Evolutionary conservation across 768 basidiomycete species (phyloP), one percentile per base, ranked within the genome.

Genomic region (Suillus spraguei): DNA sequence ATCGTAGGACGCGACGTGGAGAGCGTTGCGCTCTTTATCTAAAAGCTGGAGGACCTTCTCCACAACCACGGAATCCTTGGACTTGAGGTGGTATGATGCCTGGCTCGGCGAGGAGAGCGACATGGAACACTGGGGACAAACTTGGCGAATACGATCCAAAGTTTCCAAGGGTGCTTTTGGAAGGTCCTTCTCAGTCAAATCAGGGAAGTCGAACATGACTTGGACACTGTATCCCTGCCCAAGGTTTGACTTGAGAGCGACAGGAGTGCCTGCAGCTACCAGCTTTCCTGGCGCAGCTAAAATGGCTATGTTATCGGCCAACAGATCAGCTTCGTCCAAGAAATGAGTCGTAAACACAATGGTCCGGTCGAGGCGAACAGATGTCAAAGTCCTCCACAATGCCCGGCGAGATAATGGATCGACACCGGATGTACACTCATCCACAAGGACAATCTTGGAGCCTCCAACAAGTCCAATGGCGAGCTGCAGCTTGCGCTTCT

Each of bases 331-430:
- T 72, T 92, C 90, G 63, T 92, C 91, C 2, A 92, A 79, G 76
- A 91, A 90, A 76, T 93, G 92, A 0, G 91, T 94, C 0, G 92
- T 93, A 71, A 92, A 88, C 3, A 93, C 78, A 42, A 93, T 85
- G 0, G 87, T 86, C 55, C 89, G 79, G 49, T 88, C 85, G 39
- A 87, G 78, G 16, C 87, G 83, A 62, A 89, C 85, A 3, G 86
- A 82, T 4, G 84, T 90, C 61, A 94, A 75, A 0, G 87, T 88
- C 61, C 87, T 83, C 92, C 92, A 94, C 8, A 94, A 75, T 1
- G 92, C 86, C 38, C 92, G 81, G 58, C 92, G 80, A 62, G 91
- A 92, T 41, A 94, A 75, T 3, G 92, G 92, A 71, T 94, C 92
- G 13, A 94, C 88, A 3, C 92, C 92, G 28, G 89, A 91, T 2